phyloP scores from a whole-genome alignment of 495 filamentous ascomycete genomes.

The Tetracladium marchalianum region DNA sequence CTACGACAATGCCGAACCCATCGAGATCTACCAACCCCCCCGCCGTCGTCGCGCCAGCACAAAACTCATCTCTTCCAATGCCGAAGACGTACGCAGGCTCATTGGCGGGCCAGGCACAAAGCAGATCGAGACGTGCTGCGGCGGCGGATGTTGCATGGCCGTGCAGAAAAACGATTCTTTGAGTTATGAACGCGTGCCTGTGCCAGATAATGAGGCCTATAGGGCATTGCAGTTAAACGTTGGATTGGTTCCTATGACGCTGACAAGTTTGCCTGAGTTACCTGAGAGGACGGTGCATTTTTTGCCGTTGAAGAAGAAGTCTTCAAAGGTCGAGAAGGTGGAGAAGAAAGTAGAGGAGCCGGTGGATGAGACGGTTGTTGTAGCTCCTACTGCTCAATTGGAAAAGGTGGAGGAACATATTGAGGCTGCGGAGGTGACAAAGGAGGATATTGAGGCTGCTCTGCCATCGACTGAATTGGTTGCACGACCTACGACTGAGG shows the following conservation, averaged over 20 bases:
- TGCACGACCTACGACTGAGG: too few relatives aligned
- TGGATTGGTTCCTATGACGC: conserved; percentile 57
- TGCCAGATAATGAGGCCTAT: conserved; percentile 83
- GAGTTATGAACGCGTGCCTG: conserved; percentile 45
- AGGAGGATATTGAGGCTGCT: too few relatives aligned
- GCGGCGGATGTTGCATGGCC: conserved; percentile 82
- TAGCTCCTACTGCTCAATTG: too few relatives aligned
- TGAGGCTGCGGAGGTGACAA: too few relatives aligned
- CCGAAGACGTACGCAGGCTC: conserved; percentile 63
- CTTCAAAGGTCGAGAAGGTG: neutral
- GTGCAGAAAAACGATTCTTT: conserved; percentile 43
- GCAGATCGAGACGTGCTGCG: conserved; percentile 71
- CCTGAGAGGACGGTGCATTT: conserved; percentile 68
- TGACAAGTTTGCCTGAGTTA: conserved; percentile 59
- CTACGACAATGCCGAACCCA: conserved; percentile 16
- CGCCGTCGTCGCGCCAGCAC: conserved; percentile 65
- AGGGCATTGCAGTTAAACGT: conserved; percentile 66
- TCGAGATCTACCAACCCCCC: conserved; percentile 1
- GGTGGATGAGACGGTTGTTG: too few relatives aligned
- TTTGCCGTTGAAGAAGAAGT: conserved; percentile 29
- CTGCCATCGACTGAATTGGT: too few relatives aligned
- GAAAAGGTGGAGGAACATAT: too few relatives aligned
- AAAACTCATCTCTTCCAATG: conserved; percentile 64
- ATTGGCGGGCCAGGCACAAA: conserved; percentile 50
- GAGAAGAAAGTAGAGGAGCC: too few relatives aligned